These are phyloP conservation scores for Sporisorium iseilematis-ciliati DNA, from an alignment of 1,284 basidiomycete genomes.

Conservation along the genomic window DNA sequence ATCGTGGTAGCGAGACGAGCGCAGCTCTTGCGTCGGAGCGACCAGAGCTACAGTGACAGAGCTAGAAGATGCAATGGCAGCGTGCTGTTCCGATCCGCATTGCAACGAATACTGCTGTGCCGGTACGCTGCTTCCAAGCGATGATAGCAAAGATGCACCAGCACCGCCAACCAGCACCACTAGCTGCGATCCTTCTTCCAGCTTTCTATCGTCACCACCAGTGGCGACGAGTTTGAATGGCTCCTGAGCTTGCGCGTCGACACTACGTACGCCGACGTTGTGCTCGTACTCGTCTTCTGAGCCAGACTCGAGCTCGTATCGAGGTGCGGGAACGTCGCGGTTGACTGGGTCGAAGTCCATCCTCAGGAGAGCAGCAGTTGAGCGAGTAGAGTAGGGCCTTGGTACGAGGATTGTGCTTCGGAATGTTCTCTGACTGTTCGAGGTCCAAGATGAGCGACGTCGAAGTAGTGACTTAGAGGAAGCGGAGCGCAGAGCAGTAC, in stretches of 20 bases:
- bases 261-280: background rate
- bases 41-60: slow-evolving; percentile 22
- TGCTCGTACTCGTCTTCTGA: slow-evolving; percentile 45
- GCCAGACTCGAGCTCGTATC: slow-evolving; percentile 47
- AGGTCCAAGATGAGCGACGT: background rate
- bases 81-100: slow-evolving; percentile 24
- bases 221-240: slow-evolving; percentile 5
- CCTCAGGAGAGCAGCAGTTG: too few relatives aligned
- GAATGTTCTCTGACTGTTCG: too few relatives aligned
- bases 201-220: background rate
- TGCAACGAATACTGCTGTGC: slow-evolving; percentile 16
- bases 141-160: slow-evolving; percentile 18
- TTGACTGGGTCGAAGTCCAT: slow-evolving; percentile 48
- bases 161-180: slow-evolving; percentile 28
- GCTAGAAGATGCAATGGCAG: slow-evolving; percentile 13
- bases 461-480: background rate
- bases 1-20: slow-evolving; percentile 26
- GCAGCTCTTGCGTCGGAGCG: slow-evolving; percentile 15
- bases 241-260: background rate
- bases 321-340: slow-evolving; percentile 31
- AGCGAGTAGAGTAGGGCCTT: background rate
- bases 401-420: background rate
- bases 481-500: background rate
- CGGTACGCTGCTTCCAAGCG: slow-evolving; percentile 10
- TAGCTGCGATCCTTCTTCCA: slow-evolving; percentile 12